A percentile compares a stretch with the other conserved stretches of the same genome.
Evolutionary conservation across 2,329 filamentous ascomycete genomes (phyloP).

Genomic region (Biscogniauxia marginata): DNA sequence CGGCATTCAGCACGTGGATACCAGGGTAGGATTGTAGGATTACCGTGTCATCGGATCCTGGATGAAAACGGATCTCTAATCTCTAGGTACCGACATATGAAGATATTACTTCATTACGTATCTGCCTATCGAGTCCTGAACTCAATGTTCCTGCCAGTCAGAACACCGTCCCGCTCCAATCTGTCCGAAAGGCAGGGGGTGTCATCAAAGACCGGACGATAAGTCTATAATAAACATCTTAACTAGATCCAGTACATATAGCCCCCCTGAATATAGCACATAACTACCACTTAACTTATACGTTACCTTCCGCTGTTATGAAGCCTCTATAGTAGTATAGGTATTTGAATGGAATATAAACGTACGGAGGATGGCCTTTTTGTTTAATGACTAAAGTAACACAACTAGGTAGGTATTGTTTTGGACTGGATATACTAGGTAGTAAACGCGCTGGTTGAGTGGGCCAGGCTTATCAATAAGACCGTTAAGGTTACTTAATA

Average conservation of each 20-base stretch:
- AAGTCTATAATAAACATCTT: too few species aligned
- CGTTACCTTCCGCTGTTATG: too few species aligned
- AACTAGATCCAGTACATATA: too few species aligned
- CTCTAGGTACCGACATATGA: background rate
- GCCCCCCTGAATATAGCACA: too few species aligned
- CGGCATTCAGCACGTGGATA: background rate
- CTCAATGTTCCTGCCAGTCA: background rate
- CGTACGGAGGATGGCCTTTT: too few species aligned
- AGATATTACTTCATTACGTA: background rate
- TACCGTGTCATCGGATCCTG: background rate
- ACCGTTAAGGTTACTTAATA: background rate
- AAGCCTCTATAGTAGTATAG: too few species aligned
- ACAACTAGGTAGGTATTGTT: background rate
- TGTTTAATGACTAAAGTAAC: background rate
- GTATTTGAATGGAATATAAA: too few species aligned
- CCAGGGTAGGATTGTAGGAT: background rate
- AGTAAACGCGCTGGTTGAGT: background rate
- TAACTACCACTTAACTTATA: too few species aligned
- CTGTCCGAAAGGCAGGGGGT: background rate
- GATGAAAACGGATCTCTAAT: background rate
- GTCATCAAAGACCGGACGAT: background rate
- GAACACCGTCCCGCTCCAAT: background rate
- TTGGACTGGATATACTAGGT: background rate
- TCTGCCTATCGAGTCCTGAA: background rate
- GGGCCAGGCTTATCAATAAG: background rate